A percentile compares a stretch with the other conserved stretches of the same genome.
These are phyloP conservation scores for Punctularia strigosozonata DNA, from an alignment of 768 basidiomycete species.

Conservation along the genomic window DNA sequence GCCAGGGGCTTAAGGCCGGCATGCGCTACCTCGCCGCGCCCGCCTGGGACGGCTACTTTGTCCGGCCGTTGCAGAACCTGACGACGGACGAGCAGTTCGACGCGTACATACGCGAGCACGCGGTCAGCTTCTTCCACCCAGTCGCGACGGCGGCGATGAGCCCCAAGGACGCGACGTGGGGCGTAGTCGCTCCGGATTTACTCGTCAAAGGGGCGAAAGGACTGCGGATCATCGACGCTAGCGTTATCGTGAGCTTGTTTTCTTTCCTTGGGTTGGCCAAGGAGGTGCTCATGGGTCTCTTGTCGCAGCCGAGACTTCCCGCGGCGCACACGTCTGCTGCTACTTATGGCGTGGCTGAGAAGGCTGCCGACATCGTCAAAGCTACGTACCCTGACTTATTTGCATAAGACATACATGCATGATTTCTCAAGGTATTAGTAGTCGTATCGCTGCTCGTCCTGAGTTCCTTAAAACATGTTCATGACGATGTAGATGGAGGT, in stretches of 20 bases:
- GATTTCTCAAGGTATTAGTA: no score
- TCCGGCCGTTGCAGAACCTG: conserved; percentile 3
- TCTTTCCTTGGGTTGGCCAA: no score
- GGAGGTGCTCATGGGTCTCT: no score
- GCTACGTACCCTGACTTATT: no score
- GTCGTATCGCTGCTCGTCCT: no score
- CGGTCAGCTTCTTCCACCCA: conserved; percentile 5
- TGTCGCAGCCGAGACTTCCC: neutral
- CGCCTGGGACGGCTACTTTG: conserved; percentile 4
- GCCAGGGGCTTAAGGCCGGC: conserved; percentile 4
- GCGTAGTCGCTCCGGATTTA: conserved; percentile 8
- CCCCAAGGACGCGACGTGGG: conserved; percentile 1
- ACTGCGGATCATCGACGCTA: conserved; percentile 7
- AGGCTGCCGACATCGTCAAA: conserved; percentile 1
- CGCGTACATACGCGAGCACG: conserved; percentile 3
- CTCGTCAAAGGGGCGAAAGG: conserved; percentile 6
- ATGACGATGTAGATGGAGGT: no score
- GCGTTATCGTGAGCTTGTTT: conserved; percentile 4
- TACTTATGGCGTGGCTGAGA: neutral
- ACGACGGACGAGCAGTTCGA: conserved; percentile 5
- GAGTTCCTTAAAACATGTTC: no score
- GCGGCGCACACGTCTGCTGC: neutral
- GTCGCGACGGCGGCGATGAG: conserved; percentile 4
- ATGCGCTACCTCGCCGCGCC: conserved; percentile 1
- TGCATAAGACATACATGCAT: no score